Conservation (phyloP, 2,329 filamentous ascomycete genomes). For the Dryadomyces sulphureus region DNA sequence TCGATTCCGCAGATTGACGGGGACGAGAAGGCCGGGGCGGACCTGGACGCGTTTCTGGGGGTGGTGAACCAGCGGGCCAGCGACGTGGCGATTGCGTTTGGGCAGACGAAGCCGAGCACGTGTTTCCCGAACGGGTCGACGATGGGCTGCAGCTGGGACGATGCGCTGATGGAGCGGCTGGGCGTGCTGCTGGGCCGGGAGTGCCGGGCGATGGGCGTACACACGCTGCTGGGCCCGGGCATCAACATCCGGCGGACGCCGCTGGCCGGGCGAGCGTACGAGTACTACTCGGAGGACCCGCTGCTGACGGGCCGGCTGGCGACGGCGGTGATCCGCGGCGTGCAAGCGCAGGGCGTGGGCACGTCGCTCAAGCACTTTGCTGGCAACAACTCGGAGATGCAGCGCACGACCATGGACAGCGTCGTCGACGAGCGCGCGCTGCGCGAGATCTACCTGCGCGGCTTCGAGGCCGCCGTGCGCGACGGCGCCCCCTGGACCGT, state of each 20-base stretch:
- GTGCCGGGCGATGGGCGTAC: constrained; percentile 49
- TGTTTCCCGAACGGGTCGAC: constrained; percentile 3
- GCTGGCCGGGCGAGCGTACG: constrained; percentile 23
- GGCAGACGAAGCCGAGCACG: background rate
- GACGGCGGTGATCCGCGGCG: constrained; percentile 4
- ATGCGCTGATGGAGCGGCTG: constrained; percentile 18
- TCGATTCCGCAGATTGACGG: constrained; percentile 2
- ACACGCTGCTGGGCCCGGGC: constrained; percentile 50
- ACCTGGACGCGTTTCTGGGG: constrained; percentile 1
- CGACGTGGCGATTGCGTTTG: constrained; percentile 1
- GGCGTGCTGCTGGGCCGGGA: constrained; percentile 54
- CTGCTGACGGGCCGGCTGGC: constrained; percentile 21
- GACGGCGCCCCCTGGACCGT: constrained; percentile 55
- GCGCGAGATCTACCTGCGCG: constrained; percentile 55
- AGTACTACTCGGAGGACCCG: constrained; percentile 23
- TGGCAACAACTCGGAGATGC: constrained; percentile 57
- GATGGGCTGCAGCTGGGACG: constrained; percentile 4
- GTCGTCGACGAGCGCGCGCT: constrained; percentile 49
- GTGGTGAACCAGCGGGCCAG: constrained; percentile 1
- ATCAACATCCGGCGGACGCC: constrained; percentile 24
- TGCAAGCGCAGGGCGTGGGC: constrained; percentile 3
- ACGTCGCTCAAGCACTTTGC: constrained; percentile 33
- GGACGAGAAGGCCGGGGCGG: background rate
- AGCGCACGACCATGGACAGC: constrained; percentile 49
- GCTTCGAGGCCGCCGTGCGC: constrained; percentile 57